Conservation (phyloP, 176 grass and related monocot species). For the Calamus simplicifolius region DNA sequence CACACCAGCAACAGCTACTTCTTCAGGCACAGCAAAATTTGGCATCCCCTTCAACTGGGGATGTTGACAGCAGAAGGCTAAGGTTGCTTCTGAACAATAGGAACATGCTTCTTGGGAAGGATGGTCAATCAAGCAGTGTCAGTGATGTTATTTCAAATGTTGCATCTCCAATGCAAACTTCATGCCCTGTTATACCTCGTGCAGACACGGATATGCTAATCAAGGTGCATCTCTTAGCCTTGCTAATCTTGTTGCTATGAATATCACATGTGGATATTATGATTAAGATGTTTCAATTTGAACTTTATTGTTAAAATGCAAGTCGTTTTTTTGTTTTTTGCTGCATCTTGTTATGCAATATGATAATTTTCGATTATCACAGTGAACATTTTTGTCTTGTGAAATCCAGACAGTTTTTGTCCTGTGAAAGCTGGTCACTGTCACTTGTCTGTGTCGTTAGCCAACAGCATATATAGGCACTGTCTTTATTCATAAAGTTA, state of each 20-base stretch:
- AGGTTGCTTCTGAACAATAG: slow-evolving; percentile 70
- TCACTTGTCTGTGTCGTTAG: too few species aligned
- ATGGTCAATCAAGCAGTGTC: slow-evolving; percentile 56
- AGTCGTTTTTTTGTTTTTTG: too few species aligned
- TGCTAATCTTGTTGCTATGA: slow-evolving; percentile 1
- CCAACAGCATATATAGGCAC: too few species aligned
- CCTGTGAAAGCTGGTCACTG: too few species aligned
- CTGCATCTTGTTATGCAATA: too few species aligned
- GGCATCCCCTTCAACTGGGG: slow-evolving; percentile 56
- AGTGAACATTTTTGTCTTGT: too few species aligned
- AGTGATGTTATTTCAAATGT: slow-evolving; percentile 62
- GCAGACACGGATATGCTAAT: slow-evolving; percentile 62
- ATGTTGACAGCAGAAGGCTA: slow-evolving; percentile 70
- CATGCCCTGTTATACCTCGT: slow-evolving; percentile 32
- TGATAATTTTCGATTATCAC: too few species aligned
- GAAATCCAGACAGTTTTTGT: too few species aligned
- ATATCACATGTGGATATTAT: too few species aligned
- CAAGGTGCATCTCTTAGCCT: slow-evolving; percentile 40
- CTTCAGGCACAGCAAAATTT: slow-evolving; percentile 75
- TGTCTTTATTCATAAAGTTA: too few species aligned
- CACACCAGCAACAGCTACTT: slow-evolving; percentile 68
- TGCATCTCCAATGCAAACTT: slow-evolving; percentile 55
- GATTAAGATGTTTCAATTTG: too few species aligned
- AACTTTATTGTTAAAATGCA: too few species aligned
- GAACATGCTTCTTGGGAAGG: slow-evolving; percentile 55